phyloP scores from a whole-genome alignment of 257 asterid species.

The Prunella vulgaris region DNA sequence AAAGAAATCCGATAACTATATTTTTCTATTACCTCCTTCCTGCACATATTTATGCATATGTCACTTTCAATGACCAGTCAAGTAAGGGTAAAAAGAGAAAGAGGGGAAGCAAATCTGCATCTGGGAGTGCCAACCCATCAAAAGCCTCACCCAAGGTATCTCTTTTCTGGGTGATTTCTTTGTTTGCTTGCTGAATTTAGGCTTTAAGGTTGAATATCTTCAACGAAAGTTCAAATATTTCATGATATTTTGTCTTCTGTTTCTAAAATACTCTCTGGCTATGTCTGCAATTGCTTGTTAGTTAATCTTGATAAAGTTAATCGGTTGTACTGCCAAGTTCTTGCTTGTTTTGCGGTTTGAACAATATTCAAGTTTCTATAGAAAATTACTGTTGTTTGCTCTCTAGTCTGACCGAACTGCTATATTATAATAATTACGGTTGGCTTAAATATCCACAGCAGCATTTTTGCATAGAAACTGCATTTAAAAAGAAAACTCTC shows the following conservation, averaged over 20 bases:
- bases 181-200: background rate
- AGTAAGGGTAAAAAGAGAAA: slow-evolving; percentile 73
- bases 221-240: slow-evolving; percentile 2
- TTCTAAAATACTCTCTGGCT: background rate
- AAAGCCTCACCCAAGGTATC: slow-evolving; percentile 64
- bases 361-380: background rate
- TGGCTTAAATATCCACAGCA: background rate
- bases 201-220: background rate
- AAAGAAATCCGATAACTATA: too few species aligned
- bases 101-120: slow-evolving; percentile 46
- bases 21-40: background rate
- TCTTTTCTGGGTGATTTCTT: background rate
- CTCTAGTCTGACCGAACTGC: background rate
- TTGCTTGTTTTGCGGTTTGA: background rate
- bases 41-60: background rate
- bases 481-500: too few species aligned
- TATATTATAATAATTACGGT: background rate
- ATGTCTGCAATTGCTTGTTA: background rate
- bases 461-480: background rate
- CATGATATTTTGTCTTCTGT: background rate
- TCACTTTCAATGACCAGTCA: slow-evolving; percentile 35
- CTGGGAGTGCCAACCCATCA: slow-evolving; percentile 47
- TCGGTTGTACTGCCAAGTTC: background rate
- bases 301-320: background rate
- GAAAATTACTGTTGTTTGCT: background rate